A percentile compares a stretch with the other conserved stretches of the same genome.
These are phyloP conservation scores for Earliella scabrosa DNA, from an alignment of 1,284 basidiomycete genomes.

Conservation along the genomic window DNA sequence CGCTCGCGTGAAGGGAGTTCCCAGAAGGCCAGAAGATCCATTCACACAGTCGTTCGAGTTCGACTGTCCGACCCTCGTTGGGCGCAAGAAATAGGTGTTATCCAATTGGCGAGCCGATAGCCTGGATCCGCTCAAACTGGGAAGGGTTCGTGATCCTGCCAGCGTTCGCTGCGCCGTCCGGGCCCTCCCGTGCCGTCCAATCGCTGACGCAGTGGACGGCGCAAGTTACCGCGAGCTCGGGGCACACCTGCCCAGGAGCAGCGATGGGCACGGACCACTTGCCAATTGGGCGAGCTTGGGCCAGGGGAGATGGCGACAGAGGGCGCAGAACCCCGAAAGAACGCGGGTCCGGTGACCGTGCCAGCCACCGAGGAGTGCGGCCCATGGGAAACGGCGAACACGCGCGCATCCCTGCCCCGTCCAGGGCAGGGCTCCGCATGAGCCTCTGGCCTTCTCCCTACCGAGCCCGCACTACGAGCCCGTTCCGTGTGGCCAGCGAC, in stretches of 20 bases:
- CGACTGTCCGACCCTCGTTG: too few relatives aligned
- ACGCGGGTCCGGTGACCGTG: constrained; percentile 7
- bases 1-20: too few relatives aligned
- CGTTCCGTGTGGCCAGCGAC: neutral
- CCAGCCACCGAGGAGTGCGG: neutral
- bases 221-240: neutral
- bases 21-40: too few relatives aligned
- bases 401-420: neutral
- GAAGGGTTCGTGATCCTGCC: neutral
- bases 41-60: too few relatives aligned
- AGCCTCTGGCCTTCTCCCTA: neutral
- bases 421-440: neutral
- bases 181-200: neutral
- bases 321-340: constrained; percentile 14
- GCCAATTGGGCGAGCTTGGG: neutral
- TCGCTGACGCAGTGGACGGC: neutral
- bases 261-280: neutral
- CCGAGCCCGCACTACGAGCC: neutral
- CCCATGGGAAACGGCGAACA: constrained; percentile 2
- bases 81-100: too few relatives aligned
- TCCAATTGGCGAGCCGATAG: too few relatives aligned
- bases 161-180: neutral
- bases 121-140: neutral
- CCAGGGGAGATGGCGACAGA: neutral
- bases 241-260: neutral